Evolutionary conservation across 1,284 basidiomycete genomes (phyloP), one percentile per base, ranked within the genome.

Genomic region (Cutaneotrichosporon sp.): DNA sequence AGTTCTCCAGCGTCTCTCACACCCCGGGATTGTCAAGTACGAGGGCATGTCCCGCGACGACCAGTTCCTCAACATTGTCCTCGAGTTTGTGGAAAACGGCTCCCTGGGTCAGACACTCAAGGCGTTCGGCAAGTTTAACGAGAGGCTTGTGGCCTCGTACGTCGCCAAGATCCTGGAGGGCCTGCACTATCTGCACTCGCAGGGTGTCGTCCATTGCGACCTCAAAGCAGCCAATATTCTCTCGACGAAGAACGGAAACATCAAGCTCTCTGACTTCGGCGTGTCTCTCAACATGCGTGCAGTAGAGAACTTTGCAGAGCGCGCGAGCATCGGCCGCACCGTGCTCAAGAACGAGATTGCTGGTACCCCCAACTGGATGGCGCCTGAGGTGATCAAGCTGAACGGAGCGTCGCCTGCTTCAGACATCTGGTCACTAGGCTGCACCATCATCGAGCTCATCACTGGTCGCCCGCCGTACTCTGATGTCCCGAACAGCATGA

Each of bases 311-410:
- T 84, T 84, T 66, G 87, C 90, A 70, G 77, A 80, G 51, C 87
- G 61, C 10, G 61, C 62, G 4, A 65, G 65, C 2, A 75, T 65
- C 55, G 59, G 58, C n/a, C 52, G 50, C 9, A 32, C 51, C 2
- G 57, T 55, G 3, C 50, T 46, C 4, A 60, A 57, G 20, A 52
- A 47, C 33, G 76, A 77, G 46, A 74, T 93, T 11, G 88, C 90
- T 5, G 93, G 92, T 11, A 97, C 92, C 5, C 92, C 92, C 4
- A 94, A 97, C 66, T 97, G 92, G 92, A 97, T 97, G 91, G 91
- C 92, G 3, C 92, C 93, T 2, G 92, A 97, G 72, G 88, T 78
- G 45, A 97, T 97, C 60, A 87, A 91, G 71, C 81, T 83, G 27
- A 72, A 77, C 45, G 81, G 81, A 2, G 79, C 80, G 1, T 77